Base-by-base conservation (phyloP, 2,329 filamentous ascomycete species). In the Massarina eburnea region DNA sequence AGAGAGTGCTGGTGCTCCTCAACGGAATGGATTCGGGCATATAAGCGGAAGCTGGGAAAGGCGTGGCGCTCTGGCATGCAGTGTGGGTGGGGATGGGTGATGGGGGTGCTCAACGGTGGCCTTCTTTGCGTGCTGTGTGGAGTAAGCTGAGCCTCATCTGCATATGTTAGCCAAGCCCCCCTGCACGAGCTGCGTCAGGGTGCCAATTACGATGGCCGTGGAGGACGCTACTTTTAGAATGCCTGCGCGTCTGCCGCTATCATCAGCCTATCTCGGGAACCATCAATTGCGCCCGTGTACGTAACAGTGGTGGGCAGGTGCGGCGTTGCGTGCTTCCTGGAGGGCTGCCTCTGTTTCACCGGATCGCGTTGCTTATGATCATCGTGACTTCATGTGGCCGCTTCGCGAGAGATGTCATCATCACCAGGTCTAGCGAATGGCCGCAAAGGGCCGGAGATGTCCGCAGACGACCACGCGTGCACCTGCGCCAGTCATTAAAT, bases 1-100 rank as follows among this genome's bases (percentile, higher is more conserved):
- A 14, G 6, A 14, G 12, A 14, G 27, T 38, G 59, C 58, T 14
- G 35, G 20, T 22, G 51, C 62, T 64, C 57, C 59, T 53, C 19
- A 69, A 61, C 8, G 66, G 65, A 38, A 68, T 68, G 44, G 60
- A 64, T 52, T 68, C 61, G 61, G 64, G 64, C 66, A 70, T 70
- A 57, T 59, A 66, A 59, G 64, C 63, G 59, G 54, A 43, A 57
- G 37, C 27, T 30, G 27, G 32, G 43, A 18, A 32, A 36, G 18
- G 45, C 12, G 40, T 41, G 54, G 55, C 56, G 45, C 41, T 51
- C 43, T 54, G 57, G 36, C 48, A 53, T 45, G 45, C 37, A 20
- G n/a, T 22, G 22, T 36, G 47, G 18, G 3, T 19, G 41, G 43
- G 41, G 41, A 38, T 35, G 46, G 17, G 41, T 48, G 39, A 36